Percentiles rank a stretch among this genome's conserved stretches.
Evolutionary conservation across 2,329 filamentous ascomycete species (phyloP).

Genomic region (Diatrype stigma): DNA sequence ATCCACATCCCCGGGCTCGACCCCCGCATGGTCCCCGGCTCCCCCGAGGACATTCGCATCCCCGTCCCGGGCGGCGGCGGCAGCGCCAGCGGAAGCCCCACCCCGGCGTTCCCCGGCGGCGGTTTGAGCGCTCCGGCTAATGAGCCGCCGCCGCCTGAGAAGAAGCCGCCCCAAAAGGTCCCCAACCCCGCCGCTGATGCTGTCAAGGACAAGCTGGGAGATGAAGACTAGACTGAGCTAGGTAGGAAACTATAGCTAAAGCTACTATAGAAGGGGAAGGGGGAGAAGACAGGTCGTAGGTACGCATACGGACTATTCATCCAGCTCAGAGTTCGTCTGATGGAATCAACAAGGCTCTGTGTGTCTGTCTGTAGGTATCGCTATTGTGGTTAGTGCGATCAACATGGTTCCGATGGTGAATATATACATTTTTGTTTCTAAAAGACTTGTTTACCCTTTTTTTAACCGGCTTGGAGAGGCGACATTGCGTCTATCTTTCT

Average conservation of each 20-base stretch:
- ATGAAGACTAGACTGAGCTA: constrained; percentile 23
- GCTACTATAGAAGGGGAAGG: not conserved
- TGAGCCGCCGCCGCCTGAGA: constrained; percentile 22
- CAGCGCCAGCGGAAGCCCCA: constrained; percentile 42
- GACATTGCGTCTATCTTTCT: too few relatives aligned
- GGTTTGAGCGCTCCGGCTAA: constrained; percentile 43
- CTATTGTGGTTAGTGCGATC: too few relatives aligned
- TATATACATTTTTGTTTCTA: too few relatives aligned
- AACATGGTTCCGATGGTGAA: too few relatives aligned
- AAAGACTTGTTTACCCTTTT: too few relatives aligned
- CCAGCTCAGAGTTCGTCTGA: too few relatives aligned
- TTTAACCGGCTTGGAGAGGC: too few relatives aligned
- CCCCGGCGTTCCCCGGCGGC: constrained; percentile 41
- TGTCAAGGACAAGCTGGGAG: constrained; percentile 27
- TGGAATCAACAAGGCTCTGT: too few relatives aligned
- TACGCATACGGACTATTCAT: not conserved
- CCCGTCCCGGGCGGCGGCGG: constrained; percentile 65
- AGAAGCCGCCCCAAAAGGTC: constrained; percentile 25
- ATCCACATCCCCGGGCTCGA: constrained; percentile 74
- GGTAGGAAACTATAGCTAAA: not conserved
- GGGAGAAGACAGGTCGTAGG: not conserved
- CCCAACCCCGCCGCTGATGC: constrained; percentile 26
- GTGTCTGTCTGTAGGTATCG: too few relatives aligned
- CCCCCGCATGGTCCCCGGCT: constrained; percentile 66
- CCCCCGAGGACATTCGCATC: constrained; percentile 77